A percentile compares a stretch with the other conserved stretches of the same genome.
Evolutionary conservation across 805 yeast genomes (phyloP).

Genomic region (Starmerella apis): DNA sequence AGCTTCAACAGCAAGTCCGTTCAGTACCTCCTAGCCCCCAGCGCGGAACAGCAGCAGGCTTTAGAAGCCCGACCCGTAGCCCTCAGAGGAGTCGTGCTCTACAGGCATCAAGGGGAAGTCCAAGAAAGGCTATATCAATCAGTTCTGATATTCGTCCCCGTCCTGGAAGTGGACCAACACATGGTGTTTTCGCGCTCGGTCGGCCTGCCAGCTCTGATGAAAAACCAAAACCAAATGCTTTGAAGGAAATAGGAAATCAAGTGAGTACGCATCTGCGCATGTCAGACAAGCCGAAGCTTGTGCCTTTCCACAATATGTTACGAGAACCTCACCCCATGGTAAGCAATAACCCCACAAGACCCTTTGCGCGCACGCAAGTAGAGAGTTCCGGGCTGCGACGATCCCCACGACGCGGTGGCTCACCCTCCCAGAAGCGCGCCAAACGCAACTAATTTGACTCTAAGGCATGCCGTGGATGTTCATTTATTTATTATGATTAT

Average conservation of each 20-base stretch:
- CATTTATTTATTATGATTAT: neutral
- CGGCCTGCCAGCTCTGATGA: neutral
- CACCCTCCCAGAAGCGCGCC: neutral
- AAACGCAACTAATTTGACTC: neutral
- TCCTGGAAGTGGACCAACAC: neutral
- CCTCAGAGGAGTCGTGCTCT: neutral
- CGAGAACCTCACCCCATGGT: neutral
- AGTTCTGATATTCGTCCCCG: neutral
- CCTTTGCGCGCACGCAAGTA: neutral
- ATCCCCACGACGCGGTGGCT: neutral
- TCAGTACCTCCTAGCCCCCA: conserved; percentile 1
- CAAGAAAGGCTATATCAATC: neutral
- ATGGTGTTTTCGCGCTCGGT: neutral
- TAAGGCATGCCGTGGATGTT: neutral
- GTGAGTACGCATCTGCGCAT: neutral
- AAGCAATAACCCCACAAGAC: neutral
- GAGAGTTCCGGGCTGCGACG: neutral
- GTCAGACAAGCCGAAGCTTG: neutral
- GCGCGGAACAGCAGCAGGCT: neutral
- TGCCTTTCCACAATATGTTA: neutral
- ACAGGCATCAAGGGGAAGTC: neutral
- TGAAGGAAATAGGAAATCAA: neutral
- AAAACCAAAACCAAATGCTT: neutral
- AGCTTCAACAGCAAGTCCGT: neutral
- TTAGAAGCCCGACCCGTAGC: neutral